Evolutionary conservation across 306 rosid genomes (phyloP), one percentile per base, ranked within the genome.

Genomic region (Crotalaria pallida): DNA sequence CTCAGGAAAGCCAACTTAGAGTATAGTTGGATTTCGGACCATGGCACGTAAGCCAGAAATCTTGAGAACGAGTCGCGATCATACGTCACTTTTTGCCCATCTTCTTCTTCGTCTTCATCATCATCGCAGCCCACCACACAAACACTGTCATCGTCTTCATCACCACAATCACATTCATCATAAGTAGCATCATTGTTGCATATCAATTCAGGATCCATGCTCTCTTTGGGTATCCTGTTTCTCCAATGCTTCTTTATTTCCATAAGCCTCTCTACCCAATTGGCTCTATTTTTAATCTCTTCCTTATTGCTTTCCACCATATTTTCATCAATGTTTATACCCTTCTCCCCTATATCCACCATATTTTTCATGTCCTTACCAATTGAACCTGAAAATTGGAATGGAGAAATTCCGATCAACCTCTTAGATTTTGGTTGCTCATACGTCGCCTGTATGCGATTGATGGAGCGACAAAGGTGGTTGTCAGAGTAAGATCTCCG

Each of bases 261-360:
- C 88, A 88, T 19, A 52, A 90, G 86, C 80, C 98, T 91, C 84
- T 87, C 92, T 19, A 94, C 77, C 96, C 98, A 91, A 50, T 88
- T 94, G 22, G 91, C 84, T 81, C 94, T 85, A 70, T 84, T 81
- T 18, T 48, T 71, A 55, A 69, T 80, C 23, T 82, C 87, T 27
- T 66, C 96, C 67, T 58, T 75, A 31, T 29, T 12, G 6, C 55
- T 36, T 48, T 69, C 82, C 61, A 40, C 80, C 19, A 9, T 58
- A 56, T 45, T 75, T 65, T 80, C 87, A 77, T 73, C 81, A 63
- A 24, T 10, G 44, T 21, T 38, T 31, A 53, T 13, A 12, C 40
- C 79, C 83, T 81, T 83, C 73, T 85, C 86, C 41, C 18, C 74
- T 34, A 80, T 22, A 47, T 62, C 50, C 36, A 31, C 7, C 36